phyloP scores from a whole-genome alignment of 768 basidiomycete genomes.

The Phlegmacium glaucopus region DNA sequence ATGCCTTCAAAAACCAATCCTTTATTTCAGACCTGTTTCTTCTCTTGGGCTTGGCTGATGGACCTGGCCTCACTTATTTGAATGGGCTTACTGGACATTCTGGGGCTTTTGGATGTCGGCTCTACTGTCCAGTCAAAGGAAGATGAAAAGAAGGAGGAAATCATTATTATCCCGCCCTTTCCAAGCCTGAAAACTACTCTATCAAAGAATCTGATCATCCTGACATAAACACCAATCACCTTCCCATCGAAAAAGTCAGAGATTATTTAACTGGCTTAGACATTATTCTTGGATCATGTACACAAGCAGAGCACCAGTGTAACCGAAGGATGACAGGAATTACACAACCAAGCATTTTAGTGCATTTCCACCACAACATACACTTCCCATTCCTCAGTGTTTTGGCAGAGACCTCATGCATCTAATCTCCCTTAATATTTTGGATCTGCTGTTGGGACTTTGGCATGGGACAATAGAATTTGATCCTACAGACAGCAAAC shows the following conservation, averaged over 20 bases:
- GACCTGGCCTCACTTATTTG: slow-evolving; percentile 16
- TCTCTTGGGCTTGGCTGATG: slow-evolving; percentile 19
- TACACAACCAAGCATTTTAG: slow-evolving; percentile 30
- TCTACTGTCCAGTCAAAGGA: slow-evolving; percentile 27
- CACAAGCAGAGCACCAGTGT: background rate
- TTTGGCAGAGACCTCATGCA: slow-evolving; percentile 41
- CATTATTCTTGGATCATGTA: slow-evolving; percentile 16
- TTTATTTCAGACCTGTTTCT: slow-evolving; percentile 14
- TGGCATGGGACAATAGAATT: slow-evolving; percentile 26
- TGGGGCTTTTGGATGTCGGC: slow-evolving; percentile 28
- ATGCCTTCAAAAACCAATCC: slow-evolving; percentile 11
- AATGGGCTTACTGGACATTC: too few species aligned
- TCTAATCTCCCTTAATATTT: slow-evolving; percentile 27
- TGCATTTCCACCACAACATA: slow-evolving; percentile 19
- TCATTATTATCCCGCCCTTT: slow-evolving; percentile 33
- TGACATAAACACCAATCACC: slow-evolving; percentile 9
- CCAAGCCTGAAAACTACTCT: slow-evolving; percentile 22
- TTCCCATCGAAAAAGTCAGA: background rate
- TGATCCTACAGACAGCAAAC: slow-evolving; percentile 16
- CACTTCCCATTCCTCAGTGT: slow-evolving; percentile 25
- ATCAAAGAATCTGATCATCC: slow-evolving; percentile 21
- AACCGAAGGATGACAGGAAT: slow-evolving; percentile 32
- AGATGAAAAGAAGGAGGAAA: slow-evolving; percentile 17
- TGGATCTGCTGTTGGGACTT: slow-evolving; percentile 32
- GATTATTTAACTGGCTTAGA: slow-evolving; percentile 9